Evolutionary conservation across 345 rosid genomes (phyloP).

Genomic region (Lumnitzera littorea): DNA sequence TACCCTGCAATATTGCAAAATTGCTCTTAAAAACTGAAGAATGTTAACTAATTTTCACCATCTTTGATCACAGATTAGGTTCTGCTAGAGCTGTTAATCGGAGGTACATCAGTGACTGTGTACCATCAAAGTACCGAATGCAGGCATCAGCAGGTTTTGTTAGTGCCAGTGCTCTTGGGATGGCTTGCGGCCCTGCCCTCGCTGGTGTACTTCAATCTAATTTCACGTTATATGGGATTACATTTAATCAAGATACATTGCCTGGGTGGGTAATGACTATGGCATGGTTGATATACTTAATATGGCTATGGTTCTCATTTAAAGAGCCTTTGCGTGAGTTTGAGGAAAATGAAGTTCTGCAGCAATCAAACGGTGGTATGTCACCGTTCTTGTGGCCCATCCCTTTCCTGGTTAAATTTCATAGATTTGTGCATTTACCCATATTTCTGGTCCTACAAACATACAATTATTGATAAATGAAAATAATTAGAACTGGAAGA

Average conservation of each 20-base stretch:
- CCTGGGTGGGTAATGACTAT: constrained; percentile 99
- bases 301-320: constrained; percentile 81
- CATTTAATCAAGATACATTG: constrained; percentile 73
- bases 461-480: too few relatives aligned
- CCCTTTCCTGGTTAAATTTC: neutral
- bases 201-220: constrained; percentile 90
- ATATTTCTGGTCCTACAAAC: neutral
- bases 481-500: too few relatives aligned
- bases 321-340: constrained; percentile 66
- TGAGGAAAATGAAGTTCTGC: constrained; percentile 31
- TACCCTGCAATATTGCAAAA: neutral
- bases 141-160: constrained; percentile 99
- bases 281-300: constrained; percentile 81
- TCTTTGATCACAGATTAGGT: constrained; percentile 60
- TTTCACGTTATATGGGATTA: constrained; percentile 69
- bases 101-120: constrained; percentile 96
- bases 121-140: constrained; percentile 81
- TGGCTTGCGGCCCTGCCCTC: constrained; percentile 99
- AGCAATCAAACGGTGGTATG: constrained; percentile 47
- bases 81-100: constrained; percentile 99
- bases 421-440: neutral
- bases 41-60: constrained; percentile 9
- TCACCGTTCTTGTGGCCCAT: constrained; percentile 2
- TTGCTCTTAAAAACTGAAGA: neutral
- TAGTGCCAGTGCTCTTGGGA: constrained; percentile 99